Evolutionary conservation across 2,329 filamentous ascomycete genomes (phyloP).

Genomic region (Aspergillus ochraceoroseus): DNA sequence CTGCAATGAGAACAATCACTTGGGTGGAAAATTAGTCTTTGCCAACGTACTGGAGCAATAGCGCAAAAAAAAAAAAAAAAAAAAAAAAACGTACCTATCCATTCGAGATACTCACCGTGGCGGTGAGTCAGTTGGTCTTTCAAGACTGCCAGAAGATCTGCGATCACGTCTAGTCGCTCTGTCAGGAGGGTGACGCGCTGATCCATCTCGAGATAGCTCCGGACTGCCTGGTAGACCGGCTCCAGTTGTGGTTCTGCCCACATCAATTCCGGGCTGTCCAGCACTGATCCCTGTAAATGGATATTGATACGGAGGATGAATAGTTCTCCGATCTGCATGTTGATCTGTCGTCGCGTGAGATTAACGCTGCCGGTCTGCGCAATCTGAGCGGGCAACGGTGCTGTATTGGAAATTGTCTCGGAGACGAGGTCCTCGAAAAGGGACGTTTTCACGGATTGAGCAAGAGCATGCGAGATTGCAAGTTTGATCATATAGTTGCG

Average conservation of each 20-base stretch:
- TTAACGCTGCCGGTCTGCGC: slow-evolving; percentile 88
- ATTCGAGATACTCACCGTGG: slow-evolving; percentile 82
- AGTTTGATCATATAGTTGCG: slow-evolving; percentile 97
- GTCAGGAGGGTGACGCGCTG: slow-evolving; percentile 85
- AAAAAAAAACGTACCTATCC: slow-evolving; percentile 63
- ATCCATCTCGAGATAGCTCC: slow-evolving; percentile 97
- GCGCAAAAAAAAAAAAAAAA: slow-evolving; percentile 1
- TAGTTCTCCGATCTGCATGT: slow-evolving; percentile 98
- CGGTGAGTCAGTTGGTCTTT: slow-evolving; percentile 95
- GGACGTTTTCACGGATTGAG: slow-evolving; percentile 96
- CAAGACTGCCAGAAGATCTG: slow-evolving; percentile 82
- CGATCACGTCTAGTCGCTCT: slow-evolving; percentile 86
- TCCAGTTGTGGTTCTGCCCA: slow-evolving; percentile 97
- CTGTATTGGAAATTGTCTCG: slow-evolving; percentile 86
- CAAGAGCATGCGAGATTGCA: slow-evolving; percentile 89
- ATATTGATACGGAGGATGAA: slow-evolving; percentile 98
- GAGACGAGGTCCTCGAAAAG: slow-evolving; percentile 94
- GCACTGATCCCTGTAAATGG: slow-evolving; percentile 90
- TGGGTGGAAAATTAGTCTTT: slow-evolving; percentile 16
- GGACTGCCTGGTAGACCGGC: slow-evolving; percentile 90
- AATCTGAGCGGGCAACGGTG: slow-evolving; percentile 88
- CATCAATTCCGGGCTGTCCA: slow-evolving; percentile 95
- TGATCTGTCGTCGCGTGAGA: slow-evolving; percentile 82
- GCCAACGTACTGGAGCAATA: too few species aligned
- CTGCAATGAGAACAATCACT: slow-evolving; percentile 94